Evolutionary conservation across 176 grass and related monocot species (phyloP), one percentile per base, ranked within the genome.

Genomic region (Metroxylon sagu): DNA sequence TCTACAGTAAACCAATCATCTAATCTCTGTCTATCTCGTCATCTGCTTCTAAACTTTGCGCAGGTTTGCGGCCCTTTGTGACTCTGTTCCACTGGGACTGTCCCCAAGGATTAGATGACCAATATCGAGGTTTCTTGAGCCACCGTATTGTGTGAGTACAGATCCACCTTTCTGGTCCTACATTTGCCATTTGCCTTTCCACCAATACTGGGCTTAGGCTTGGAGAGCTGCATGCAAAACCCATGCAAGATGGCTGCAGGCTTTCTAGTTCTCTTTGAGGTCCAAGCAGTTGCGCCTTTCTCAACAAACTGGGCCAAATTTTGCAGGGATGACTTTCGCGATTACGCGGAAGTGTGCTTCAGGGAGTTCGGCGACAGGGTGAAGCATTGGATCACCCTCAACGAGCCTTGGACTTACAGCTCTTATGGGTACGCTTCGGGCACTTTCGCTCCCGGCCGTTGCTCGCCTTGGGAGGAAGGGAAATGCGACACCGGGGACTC

Each of bases 81-180:
- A 95, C 89, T 3, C 52, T 95, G 2, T 89, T 89, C 53, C 89
- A 89, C 23, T 95, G 89, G 89, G 89, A 95, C 55, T 57, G 69
- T 0, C 89, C 89, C 48, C 73, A 75, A 75, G 76, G 53, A 21
- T 66, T 95, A 49, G 89, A 95, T 64, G 74, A 64, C 49, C 60
- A 85, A 70, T 89, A 95, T 25, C 48, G 68, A n/a, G 82, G 89
- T 43, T 89, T 85, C 79, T 72, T 95, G 16, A 85, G 82, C 25
- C 39, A 88, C 39, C 67, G 54, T 2, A 81, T 95, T 21, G 71
- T 71, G 89, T 95, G 28, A 18, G 80, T 66, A 12, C 7, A 12
- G 12, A 0, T 10, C 8, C 2, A 2, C 35, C 7, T 39, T 39
- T 39, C n/a, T n/a, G 2, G 12, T 39, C 35, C 35, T 8, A 39